These are phyloP conservation scores for Rhododendron williamsianum DNA, from an alignment of 148 eudicot genomes.

Conservation along the genomic window DNA sequence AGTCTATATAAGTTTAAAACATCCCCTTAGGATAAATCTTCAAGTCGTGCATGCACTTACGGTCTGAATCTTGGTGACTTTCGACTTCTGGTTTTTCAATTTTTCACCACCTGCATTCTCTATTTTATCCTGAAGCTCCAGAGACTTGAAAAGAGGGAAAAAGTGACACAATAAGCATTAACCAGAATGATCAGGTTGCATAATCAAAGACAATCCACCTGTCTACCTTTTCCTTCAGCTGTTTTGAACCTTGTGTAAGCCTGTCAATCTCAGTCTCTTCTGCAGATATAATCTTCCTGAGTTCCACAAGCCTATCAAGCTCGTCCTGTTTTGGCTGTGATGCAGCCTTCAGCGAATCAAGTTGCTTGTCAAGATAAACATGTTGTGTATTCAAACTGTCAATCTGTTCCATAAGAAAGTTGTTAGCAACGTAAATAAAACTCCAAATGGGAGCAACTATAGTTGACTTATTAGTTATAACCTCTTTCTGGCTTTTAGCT, in stretches of 20 bases:
- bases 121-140: conserved; percentile 76
- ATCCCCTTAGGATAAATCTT: background rate
- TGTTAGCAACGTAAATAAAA: background rate
- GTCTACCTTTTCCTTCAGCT: conserved; percentile 78
- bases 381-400: conserved; percentile 71
- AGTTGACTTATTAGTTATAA: conserved; percentile 9
- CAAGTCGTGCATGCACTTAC: conserved; percentile 44
- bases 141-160: conserved; percentile 32
- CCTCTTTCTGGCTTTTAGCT: conserved; percentile 88
- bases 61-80: conserved; percentile 71
- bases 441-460: background rate
- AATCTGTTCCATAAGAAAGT: conserved; percentile 38
- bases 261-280: conserved; percentile 75
- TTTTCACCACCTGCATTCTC: conserved; percentile 97
- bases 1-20: background rate
- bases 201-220: background rate
- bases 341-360: conserved; percentile 69
- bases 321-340: conserved; percentile 72
- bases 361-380: conserved; percentile 63
- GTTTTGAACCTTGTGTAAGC: conserved; percentile 61
- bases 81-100: conserved; percentile 67
- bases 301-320: conserved; percentile 51
- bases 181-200: background rate
- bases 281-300: conserved; percentile 38
- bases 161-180: background rate